Base-by-base conservation (phyloP, 352 stramenopile species). In the Globisporangium takayamanum region DNA sequence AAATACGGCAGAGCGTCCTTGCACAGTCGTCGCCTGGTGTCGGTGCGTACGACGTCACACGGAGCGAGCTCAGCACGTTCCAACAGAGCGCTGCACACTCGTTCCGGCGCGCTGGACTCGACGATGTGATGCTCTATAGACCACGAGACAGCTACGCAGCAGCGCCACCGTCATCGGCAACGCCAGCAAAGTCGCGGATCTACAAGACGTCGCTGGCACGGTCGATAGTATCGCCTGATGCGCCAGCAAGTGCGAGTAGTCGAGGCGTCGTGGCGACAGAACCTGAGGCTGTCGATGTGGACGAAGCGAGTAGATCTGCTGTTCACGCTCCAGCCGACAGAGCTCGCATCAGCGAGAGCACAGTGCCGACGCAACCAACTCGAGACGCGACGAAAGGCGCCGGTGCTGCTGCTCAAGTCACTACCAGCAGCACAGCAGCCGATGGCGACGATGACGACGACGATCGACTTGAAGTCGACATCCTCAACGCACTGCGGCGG, bases 1-100 rank as follows among this genome's bases (percentile, higher is more conserved):
- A 53, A 57, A 52, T 50, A 16, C 53, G 5, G 11, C 45, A 15
- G 44, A 55, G 41, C 20, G 28, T n/a, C 20, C 44, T 42, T 3
- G 36, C 15, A 22, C 51, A 64, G 2, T 64, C 59, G 1, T 64
- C 51, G 4, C 50, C 58, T 65, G 74, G 76, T 25, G 76, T 84
- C n/a, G 72, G 78, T 3, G 59, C 62, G 50, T 88, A 88, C 49
- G 67, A 88, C 50, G 55, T 85, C 15, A 41, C 67, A 7, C 64
- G 69, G 2, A 69, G 74, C n/a, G 72, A 87, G 6, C 73, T 55
- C 22, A 55, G 75, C n/a, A 82, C 61, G 12, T 81, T 80, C 45
- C 68, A 72, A 28, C 70, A 76, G 46, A 56, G 60, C 45, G 55
- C 59, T 14, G 70, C 70, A 11, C 68, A 68, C 52, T 80, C 72